Conservation (phyloP, 805 yeast species). For the Torulaspora delbrueckii region DNA sequence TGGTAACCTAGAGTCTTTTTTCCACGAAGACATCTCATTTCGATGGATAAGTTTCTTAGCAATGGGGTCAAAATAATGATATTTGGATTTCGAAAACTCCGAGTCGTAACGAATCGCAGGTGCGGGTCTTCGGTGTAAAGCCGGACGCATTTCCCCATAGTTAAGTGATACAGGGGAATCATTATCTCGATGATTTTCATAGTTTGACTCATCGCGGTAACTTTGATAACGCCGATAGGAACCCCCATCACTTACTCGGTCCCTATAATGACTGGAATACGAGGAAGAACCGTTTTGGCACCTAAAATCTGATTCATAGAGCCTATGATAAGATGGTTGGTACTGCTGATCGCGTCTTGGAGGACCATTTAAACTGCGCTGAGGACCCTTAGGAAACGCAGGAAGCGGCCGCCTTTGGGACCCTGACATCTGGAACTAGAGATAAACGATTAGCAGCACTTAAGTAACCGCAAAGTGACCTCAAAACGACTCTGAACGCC, state of each 20-base stretch:
- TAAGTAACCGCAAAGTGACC: background rate
- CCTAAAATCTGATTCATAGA: conserved; percentile 1
- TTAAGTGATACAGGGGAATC: background rate
- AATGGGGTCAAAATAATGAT: conserved; percentile 31
- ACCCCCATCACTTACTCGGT: background rate
- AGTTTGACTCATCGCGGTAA: background rate
- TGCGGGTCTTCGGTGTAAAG: conserved; percentile 16
- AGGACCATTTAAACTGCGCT: conserved; percentile 7
- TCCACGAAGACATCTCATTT: conserved; percentile 27
- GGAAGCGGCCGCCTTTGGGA: conserved; percentile 21
- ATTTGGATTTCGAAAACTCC: conserved; percentile 23
- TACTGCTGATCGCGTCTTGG: conserved; percentile 1
- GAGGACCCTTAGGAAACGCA: conserved; percentile 16
- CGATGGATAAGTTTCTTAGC: conserved; percentile 20
- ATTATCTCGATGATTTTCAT: background rate
- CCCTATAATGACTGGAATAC: conserved; percentile 1
- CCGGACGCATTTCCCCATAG: background rate
- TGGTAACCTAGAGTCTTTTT: conserved; percentile 20
- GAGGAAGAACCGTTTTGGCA: conserved; percentile 5
- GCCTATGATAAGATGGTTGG: conserved; percentile 1
- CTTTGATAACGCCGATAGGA: background rate
- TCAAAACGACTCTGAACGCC: background rate
- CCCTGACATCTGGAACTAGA: conserved; percentile 17
- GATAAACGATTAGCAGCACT: background rate
- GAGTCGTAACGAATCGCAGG: conserved; percentile 22